These are phyloP conservation scores for Quercus dentata DNA, from an alignment of 306 rosid genomes.

Conservation along the genomic window DNA sequence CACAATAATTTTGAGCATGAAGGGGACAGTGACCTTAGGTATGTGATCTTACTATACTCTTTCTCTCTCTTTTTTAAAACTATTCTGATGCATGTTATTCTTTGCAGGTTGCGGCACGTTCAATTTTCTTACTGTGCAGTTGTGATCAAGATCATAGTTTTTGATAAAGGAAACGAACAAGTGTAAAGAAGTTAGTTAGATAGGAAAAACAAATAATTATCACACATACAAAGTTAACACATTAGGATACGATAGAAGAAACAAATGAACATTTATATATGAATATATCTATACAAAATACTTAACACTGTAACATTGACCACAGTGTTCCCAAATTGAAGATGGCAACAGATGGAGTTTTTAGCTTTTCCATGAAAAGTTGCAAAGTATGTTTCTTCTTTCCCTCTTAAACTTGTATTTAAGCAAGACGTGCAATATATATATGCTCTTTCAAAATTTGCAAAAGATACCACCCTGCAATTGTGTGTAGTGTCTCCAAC, in stretches of 20 bases:
- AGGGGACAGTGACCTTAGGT: neutral
- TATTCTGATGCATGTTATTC: neutral
- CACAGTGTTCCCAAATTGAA: neutral
- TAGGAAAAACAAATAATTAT: neutral
- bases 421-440: neutral
- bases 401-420: neutral
- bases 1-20: neutral
- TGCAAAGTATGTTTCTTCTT: neutral
- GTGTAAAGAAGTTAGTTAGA: neutral
- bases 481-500: too few relatives aligned
- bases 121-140: neutral
- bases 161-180: neutral
- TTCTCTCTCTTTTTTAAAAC: neutral
- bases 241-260: neutral
- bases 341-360: neutral
- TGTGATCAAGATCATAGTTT: neutral
- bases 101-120: neutral
- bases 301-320: neutral
- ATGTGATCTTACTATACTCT: neutral
- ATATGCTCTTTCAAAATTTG: too few relatives aligned
- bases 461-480: too few relatives aligned
- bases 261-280: neutral
- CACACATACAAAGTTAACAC: neutral
- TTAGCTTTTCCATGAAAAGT: neutral
- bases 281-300: neutral